Evolutionary conservation across 768 basidiomycete species (phyloP), one percentile per base, ranked within the genome.

Genomic region (Lactifluus subvellereus): DNA sequence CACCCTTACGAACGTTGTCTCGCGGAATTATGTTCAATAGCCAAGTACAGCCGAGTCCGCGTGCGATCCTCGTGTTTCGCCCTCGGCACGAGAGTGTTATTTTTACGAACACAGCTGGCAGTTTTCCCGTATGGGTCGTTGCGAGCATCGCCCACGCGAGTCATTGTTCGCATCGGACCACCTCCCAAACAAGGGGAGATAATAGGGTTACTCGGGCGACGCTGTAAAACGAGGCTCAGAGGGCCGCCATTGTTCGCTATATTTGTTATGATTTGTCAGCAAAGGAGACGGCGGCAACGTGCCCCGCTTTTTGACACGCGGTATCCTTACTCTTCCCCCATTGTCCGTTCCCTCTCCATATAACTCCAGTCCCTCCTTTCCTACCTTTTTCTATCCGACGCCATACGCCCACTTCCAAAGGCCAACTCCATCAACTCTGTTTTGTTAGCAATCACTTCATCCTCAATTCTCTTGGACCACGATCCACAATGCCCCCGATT

Each of bases 141-240:
- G 6, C 40, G 32, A 43, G 27, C 10, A 48, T 33, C 42, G 32
- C 13, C 32, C 54, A 62, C 38, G 38, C 18, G 54, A 56, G 61
- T 50, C 62, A 64, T 64, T 55, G 58, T 51, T 59, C 57, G 48
- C 53, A 37, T 50, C 37, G 47, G 45, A 55, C 37, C 32, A 3
- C 20, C 6, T 30, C 1, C 37, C 33, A 43, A 56, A 51, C 33
- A 45, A 32, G 32, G 48, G 20, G 53, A 30, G 11, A 64, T 49
- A 64, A 56, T 60, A 50, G 48, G 22, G 57, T 60, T 59, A 56
- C 59, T 64, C 63, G 63, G 63, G 63, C 62, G 63, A 55, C 63
- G 63, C 63, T 64, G 59, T 60, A 60, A 64, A 64, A 64, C 63
- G 63, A 64, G 63, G 63, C 59, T 60, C 53, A 56, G 58, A 45